Conservation (phyloP, 2,329 filamentous ascomycete species). For the Colletotrichum tabaci region DNA sequence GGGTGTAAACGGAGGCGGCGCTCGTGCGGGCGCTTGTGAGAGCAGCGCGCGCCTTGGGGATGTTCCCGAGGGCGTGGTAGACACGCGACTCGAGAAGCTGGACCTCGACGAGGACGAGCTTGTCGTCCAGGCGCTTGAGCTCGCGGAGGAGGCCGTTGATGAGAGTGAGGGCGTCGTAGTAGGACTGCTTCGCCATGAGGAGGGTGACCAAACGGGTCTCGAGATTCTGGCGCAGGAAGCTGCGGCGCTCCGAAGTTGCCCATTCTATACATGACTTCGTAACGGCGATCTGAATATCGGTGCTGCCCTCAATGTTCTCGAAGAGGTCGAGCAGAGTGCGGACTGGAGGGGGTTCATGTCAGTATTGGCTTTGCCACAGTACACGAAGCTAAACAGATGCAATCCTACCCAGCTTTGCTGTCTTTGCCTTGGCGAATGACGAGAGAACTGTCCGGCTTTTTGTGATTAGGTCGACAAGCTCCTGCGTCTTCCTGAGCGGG, state of each 20-base stretch:
- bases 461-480: constrained; percentile 90
- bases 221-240: constrained; percentile 97
- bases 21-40: constrained; percentile 95
- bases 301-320: constrained; percentile 91
- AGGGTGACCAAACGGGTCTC: constrained; percentile 92
- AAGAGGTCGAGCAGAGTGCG: constrained; percentile 97
- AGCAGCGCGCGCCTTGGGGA: constrained; percentile 94
- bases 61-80: constrained; percentile 97
- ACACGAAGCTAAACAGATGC: neutral
- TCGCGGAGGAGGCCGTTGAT: constrained; percentile 97
- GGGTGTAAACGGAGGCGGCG: constrained; percentile 97
- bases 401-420: constrained; percentile 90
- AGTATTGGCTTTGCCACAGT: neutral
- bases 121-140: constrained; percentile 98
- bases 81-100: constrained; percentile 97
- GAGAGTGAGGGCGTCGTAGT: constrained; percentile 95
- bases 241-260: constrained; percentile 93
- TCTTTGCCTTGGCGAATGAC: constrained; percentile 98
- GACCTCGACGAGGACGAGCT: constrained; percentile 96
- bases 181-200: constrained; percentile 97
- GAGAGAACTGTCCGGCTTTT: constrained; percentile 93
- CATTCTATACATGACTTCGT: constrained; percentile 99
- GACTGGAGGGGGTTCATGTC: constrained; percentile 68
- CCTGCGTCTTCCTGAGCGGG: constrained; percentile 77
- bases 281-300: constrained; percentile 93